Evolutionary conservation across 805 yeast species (phyloP).

Genomic region (Candida tallmaniae): DNA sequence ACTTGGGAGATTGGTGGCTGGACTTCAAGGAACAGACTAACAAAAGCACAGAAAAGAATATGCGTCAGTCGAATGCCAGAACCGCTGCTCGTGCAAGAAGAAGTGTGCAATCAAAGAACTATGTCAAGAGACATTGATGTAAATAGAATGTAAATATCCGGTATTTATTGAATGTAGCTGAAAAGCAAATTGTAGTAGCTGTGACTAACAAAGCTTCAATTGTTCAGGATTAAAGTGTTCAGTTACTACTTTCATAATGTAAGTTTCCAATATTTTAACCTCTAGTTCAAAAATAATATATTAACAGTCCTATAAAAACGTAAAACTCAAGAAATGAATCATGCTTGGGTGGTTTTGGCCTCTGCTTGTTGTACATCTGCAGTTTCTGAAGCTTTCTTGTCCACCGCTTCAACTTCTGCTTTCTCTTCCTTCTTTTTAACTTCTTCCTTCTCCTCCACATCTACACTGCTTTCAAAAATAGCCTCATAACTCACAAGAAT

Average conservation of each 20-base stretch:
- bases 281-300: no score
- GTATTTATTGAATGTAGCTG: no score
- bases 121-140: slow-evolving; percentile 35
- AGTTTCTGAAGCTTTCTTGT: no score
- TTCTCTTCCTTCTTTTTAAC: neutral
- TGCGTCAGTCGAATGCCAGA: slow-evolving; percentile 32
- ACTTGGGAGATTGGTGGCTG: slow-evolving; percentile 35
- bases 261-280: no score
- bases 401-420: neutral
- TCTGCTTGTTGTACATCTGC: no score
- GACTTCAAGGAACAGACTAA: slow-evolving; percentile 28
- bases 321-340: no score
- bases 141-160: slow-evolving; percentile 2
- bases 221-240: no score
- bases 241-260: no score
- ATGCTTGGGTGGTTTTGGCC: no score
- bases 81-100: slow-evolving; percentile 35
- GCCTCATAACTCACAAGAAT: slow-evolving; percentile 41
- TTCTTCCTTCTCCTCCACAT: neutral
- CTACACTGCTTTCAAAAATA: slow-evolving; percentile 24
- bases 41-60: slow-evolving; percentile 28
- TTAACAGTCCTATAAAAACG: no score
- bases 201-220: no score
- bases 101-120: slow-evolving; percentile 27
- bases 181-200: no score